Evolutionary conservation across 345 rosid genomes (phyloP).

Genomic region (Citrus sp.): DNA sequence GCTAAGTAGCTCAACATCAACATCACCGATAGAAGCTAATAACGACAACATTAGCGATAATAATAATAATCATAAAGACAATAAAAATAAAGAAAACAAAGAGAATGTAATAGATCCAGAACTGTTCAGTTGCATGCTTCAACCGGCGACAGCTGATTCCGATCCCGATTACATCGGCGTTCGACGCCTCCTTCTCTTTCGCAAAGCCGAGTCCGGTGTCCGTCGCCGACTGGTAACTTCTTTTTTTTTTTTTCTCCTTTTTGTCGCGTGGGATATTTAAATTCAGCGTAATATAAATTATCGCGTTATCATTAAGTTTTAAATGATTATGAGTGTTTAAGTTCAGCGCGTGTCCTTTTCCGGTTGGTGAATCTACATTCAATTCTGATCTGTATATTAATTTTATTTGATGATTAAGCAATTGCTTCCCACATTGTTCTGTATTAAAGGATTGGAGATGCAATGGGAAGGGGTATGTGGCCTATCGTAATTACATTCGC

Average conservation of each 20-base stretch:
- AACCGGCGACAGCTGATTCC: slow-evolving; percentile 54
- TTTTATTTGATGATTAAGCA: neutral
- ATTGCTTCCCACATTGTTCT: slow-evolving; percentile 5
- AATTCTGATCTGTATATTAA: neutral
- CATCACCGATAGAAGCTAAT: slow-evolving; percentile 11
- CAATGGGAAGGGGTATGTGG: slow-evolving; percentile 81
- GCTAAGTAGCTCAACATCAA: slow-evolving; percentile 16
- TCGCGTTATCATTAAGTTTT: neutral
- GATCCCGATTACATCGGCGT: slow-evolving; percentile 69
- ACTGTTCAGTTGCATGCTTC: slow-evolving; percentile 74
- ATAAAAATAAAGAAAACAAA: neutral
- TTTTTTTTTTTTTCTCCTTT: slow-evolving; percentile 15
- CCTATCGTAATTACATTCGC: slow-evolving; percentile 77
- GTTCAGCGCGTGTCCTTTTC: neutral
- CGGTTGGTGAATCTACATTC: neutral
- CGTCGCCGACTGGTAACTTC: slow-evolving; percentile 64
- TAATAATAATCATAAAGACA: too few relatives aligned
- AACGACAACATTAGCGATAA: neutral
- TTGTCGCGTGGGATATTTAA: neutral
- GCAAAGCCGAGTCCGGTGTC: slow-evolving; percentile 64
- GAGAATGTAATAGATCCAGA: slow-evolving; percentile 53
- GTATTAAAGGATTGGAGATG: slow-evolving; percentile 90
- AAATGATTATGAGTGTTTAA: neutral
- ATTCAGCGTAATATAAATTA: neutral
- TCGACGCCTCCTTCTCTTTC: slow-evolving; percentile 83